Evolutionary conservation across 2,329 filamentous ascomycete genomes (phyloP), one percentile per base, ranked within the genome.

Genomic region (Paecilomyces dactylethromorphus): DNA sequence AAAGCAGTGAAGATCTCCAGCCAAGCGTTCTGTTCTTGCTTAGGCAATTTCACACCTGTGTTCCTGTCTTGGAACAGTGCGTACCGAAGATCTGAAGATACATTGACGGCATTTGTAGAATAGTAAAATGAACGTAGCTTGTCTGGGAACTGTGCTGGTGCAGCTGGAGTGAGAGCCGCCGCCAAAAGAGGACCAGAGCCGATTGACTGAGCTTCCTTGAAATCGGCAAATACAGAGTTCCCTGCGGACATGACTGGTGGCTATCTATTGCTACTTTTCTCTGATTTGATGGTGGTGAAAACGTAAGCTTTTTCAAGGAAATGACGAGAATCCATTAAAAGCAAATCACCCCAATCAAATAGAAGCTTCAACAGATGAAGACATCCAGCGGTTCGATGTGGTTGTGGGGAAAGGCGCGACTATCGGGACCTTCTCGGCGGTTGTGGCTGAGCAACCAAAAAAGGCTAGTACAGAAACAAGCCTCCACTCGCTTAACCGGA

Each of bases 1-100:
- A 92, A 96, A 21, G 85, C 81, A 35, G 83, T 79, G 70, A 92
- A 96, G 31, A 97, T 86, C 45, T 96, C 92, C 0, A 88, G 81
- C 94, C 94, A 99, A n/a, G 87, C 88, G 59, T 82, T 84, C 24
- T 85, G 79, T 76, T 96, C 91, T 49, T 87, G 82, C 49, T 84
- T 81, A n/a, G 81, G 77, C 24, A 91, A 72, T 56, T 79, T 82
- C 31, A 78, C 74, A 31, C 80, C 78, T 59, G 78, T 81, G 26
- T 79, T 76, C 58, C 81, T 82, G 65, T 81, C 85, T 64, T 87
- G 85, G 60, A 93, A 84, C 59, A 94, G 82, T 53, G 78, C 74
- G 68, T 89, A 87, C 58, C 87, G 86, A 57, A 97, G 80, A 66
- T 94, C 89, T 35, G 81, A 80, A 63, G 87, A 85, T 55, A 87